Base-by-base conservation (phyloP, 2,329 filamentous ascomycete genomes). In the Xenoacremonium recifei region DNA sequence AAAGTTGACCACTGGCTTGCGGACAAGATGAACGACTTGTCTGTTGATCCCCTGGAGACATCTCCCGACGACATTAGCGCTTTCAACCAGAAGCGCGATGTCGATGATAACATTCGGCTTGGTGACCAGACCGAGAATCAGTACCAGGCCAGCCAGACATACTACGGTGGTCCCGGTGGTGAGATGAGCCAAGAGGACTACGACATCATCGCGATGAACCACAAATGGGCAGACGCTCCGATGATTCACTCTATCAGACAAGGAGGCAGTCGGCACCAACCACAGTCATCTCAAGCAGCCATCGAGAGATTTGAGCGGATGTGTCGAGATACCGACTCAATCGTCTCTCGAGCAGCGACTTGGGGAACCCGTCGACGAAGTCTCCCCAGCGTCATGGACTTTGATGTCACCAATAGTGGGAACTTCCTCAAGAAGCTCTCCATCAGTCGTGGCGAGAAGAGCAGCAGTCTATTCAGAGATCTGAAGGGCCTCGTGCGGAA, bases 331-430 rank as follows among this genome's bases (percentile, higher is more conserved):
- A 80, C 71, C 35, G 75, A 73, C 20, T 84, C 81, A 0, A 68
- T 83, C 10, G 62, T 82, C 9, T 85, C 81, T 2, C 70, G 78
- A 47, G 76, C 81, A 12, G 84, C 84, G 15, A 89, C 85, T 1
- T 82, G 85, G 73, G 85, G 85, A 13, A 89, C 85, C 2, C 75
- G 80, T 6, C 77, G 83, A 31, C 76, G 78, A 43, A 85, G 84
- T 59, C 69, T 85, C 36, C 80, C 83, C 2, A 82, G 76, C 51
- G 54, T 75, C 41, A 49, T 70, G 5, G 82, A 87, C 42, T 65
- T 81, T 20, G 81, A 70, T 17, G 50, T 62, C 11, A 67, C 84
- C 32, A 72, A 71, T 7, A 76, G 76, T 40, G 80, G 82, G 18
- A 81, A 75, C 44, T 72, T 87, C 29, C 62, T 86, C 30, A 87